A percentile compares a stretch with the other conserved stretches of the same genome.
Evolutionary conservation across 2,329 filamentous ascomycete genomes (phyloP).

Genomic region (Cadophora luteo-olivacea): DNA sequence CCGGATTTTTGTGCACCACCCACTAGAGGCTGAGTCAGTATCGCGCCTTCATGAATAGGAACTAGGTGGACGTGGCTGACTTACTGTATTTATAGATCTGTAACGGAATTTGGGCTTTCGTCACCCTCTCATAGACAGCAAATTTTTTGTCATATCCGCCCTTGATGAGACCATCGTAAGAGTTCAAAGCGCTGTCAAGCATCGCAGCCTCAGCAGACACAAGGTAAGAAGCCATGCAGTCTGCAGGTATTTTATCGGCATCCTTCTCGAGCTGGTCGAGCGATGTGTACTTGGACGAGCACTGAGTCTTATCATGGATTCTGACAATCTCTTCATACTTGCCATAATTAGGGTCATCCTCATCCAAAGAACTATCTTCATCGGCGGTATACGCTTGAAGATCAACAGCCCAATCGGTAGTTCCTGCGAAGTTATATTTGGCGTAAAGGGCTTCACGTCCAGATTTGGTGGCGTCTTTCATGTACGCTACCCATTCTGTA

Average conservation of each 20-base stretch:
- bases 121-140: neutral
- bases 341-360: neutral
- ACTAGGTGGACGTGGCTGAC: neutral
- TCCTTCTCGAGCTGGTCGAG: neutral
- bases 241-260: neutral
- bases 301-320: neutral
- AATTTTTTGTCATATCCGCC: conserved; percentile 11
- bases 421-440: conserved; percentile 4
- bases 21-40: neutral
- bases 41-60: too few relatives aligned
- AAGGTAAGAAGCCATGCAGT: neutral
- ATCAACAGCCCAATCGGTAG: conserved; percentile 13
- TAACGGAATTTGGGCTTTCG: neutral
- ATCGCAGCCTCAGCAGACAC: conserved; percentile 2
- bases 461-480: neutral
- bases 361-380: neutral
- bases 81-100: conserved; percentile 8
- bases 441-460: neutral
- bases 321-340: neutral
- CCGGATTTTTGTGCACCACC: conserved; percentile 4
- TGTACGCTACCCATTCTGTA: conserved; percentile 9
- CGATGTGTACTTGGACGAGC: neutral
- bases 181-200: neutral
- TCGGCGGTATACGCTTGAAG: neutral
- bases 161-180: neutral